Base-by-base conservation (phyloP, 495 filamentous ascomycete genomes). In the Penicillium cataractarum region DNA sequence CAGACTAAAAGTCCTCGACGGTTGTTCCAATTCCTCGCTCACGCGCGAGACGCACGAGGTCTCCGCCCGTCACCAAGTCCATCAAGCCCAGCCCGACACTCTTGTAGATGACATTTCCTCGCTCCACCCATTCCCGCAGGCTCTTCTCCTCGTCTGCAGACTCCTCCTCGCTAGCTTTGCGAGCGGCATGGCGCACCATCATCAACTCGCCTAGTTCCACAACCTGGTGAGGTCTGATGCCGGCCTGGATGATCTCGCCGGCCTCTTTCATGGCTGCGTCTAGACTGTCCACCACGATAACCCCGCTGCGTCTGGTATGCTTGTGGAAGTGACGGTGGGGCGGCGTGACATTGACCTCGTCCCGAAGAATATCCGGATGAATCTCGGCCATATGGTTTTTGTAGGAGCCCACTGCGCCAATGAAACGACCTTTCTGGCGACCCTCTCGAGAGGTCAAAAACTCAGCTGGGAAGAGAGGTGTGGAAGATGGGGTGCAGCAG, bases 141-240 rank as follows among this genome's bases (percentile, higher is more conserved):
- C 84, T 83, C 39, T 85, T 78, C 46, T 89, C 82, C 57, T 78
- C 73, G 50, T 78, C 75, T 52, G 75, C 71, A 57, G 64, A 67
- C 26, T 81, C 76, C 19, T 74, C 67, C 42, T 72, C 67, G 27
- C 49, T 46, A 6, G 74, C 74, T n/a, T 70, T 56, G 42, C 71
- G 74, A 4, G 71, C 71, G 48, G 76, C 79, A 57, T 79, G 72
- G 68, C 85, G 85, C 58, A 92, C 77, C 87, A 93, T 92, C 54
- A 94, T 79, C 51, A 97, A 72, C 71, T 96, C 92, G 4, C 93
- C 93, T 7, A 93, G 78, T 81, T 99, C 93, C 7, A 96, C 89
- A 21, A 97, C 79, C 67, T 96, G 87, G 29, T 85, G 81, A 0
- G 88, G 82, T 44, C 78, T 76, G 31, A 98, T 74, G 0, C 84